Evolutionary conservation across 2,329 filamentous ascomycete species (phyloP), one percentile per base, ranked within the genome.

Genomic region (Diaporthe sp.): DNA sequence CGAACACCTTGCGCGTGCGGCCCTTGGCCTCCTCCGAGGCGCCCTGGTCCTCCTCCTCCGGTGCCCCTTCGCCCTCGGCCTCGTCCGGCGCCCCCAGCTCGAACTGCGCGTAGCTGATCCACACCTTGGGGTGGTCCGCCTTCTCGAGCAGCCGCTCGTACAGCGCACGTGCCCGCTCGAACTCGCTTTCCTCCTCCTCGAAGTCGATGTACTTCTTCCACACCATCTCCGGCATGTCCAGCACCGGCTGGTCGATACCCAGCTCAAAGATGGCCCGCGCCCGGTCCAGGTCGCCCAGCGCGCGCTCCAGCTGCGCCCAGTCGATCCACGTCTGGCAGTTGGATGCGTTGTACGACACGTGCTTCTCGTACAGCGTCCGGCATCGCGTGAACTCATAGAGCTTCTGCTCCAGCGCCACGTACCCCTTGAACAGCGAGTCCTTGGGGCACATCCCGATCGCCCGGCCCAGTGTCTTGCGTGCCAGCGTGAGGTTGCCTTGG

Each of bases 191-290:
- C 80, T 98, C 95, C 82, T 98, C 96, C 85, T 99, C 97, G 82
- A 98, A 98, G 84, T 99, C 97, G 80, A 99, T 98, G 84, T 98
- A 99, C 1, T 95, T 92, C 86, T 98, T 98, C 97, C 97, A 99
- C 2, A 98, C 88, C 71, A 98, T 88, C 86, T 99, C 97, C 0
- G 97, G 97, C 97, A 99, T 99, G 84, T 99, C 97, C 20, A 99
- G 89, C 44, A 92, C 90, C 1, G 93, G 89, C 83, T 98, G 96
- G 67, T 91, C 88, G 76, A 98, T 93, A 3, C 95, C 96, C 39
- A 98, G 89, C 85, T 98, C 96, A 82, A 95, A 98, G 79, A 99
- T 98, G 61, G 94, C 96, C 58, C 97, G 90, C 22, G 95, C 93
- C 42, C 97, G 93, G 28, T 98, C 95, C 4, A 96, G 85, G 81